Percentiles rank a stretch among this genome's conserved stretches.
These are phyloP conservation scores for Austroboletus niveus DNA, from an alignment of 1,284 basidiomycete species.

Conservation along the genomic window DNA sequence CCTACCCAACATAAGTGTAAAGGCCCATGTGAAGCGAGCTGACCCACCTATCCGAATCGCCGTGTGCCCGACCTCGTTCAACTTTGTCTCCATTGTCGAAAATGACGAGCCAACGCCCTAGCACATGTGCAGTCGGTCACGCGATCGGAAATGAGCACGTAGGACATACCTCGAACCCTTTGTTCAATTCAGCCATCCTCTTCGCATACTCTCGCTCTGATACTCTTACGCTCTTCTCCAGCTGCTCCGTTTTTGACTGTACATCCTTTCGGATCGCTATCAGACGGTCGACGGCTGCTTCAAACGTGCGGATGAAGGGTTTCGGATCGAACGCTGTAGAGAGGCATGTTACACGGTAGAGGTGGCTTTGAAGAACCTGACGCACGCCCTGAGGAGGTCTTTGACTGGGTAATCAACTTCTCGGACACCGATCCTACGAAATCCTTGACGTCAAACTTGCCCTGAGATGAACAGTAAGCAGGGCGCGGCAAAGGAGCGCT, in stretches of 20 bases:
- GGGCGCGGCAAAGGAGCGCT: neutral
- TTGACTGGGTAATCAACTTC: constrained; percentile 81
- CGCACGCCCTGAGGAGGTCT: constrained; percentile 80
- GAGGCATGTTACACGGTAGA: constrained; percentile 7
- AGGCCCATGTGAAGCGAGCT: constrained; percentile 5
- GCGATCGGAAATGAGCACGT: neutral
- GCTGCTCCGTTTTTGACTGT: constrained; percentile 82
- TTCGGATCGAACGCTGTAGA: constrained; percentile 85
- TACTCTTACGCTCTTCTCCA: constrained; percentile 88
- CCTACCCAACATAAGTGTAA: constrained; percentile 44
- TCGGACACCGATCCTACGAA: constrained; percentile 86
- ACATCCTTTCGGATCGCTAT: constrained; percentile 86
- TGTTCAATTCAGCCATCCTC: constrained; percentile 89
- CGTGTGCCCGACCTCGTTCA: constrained; percentile 93
- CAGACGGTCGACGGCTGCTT: constrained; percentile 84
- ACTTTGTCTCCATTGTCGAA: constrained; percentile 79
- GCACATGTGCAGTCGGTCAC: constrained; percentile 6
- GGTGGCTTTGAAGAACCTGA: constrained; percentile 17
- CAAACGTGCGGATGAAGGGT: constrained; percentile 91
- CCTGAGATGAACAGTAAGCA: constrained; percentile 42
- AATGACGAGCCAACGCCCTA: constrained; percentile 85
- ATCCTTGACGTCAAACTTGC: constrained; percentile 90
- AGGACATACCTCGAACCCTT: constrained; percentile 80
- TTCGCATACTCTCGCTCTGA: constrained; percentile 94
- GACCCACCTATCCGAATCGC: constrained; percentile 87